These are phyloP conservation scores for Ophiognomonia clavigignenti-juglandacearum DNA, from an alignment of 2,329 filamentous ascomycete species.

Conservation along the genomic window DNA sequence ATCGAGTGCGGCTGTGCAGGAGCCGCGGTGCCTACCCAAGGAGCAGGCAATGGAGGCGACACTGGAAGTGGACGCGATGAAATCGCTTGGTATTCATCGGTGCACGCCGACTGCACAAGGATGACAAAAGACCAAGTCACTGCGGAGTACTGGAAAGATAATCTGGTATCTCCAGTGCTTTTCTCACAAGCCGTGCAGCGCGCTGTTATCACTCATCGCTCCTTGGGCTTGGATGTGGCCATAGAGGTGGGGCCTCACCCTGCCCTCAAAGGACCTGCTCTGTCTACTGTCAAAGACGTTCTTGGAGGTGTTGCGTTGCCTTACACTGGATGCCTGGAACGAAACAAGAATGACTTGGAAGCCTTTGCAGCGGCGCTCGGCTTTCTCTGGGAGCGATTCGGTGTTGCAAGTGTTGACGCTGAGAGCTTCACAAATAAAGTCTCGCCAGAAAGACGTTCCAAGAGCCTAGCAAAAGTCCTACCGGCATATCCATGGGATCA, in stretches of 20 bases:
- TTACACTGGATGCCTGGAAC: not conserved
- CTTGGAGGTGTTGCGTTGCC: conserved; percentile 3
- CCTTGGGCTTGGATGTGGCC: conserved; percentile 12
- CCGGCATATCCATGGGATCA: conserved; percentile 15
- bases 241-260: conserved; percentile 31
- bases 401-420: not conserved
- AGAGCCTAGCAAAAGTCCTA: not conserved
- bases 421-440: too few species aligned
- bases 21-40: not conserved
- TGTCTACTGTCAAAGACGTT: conserved; percentile 22
- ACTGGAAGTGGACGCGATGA: too few species aligned
- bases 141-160: conserved; percentile 24
- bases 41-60: too few species aligned
- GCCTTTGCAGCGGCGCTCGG: not conserved
- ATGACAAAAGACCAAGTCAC: not conserved
- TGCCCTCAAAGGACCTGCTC: conserved; percentile 33
- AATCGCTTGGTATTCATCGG: conserved; percentile 20
- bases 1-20: not conserved
- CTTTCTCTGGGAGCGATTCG: not conserved
- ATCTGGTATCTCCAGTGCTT: conserved; percentile 30
- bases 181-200: conserved; percentile 24
- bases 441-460: not conserved
- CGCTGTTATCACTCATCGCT: too few species aligned
- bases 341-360: not conserved
- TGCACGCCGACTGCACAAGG: conserved; percentile 10